phyloP scores from a whole-genome alignment of 129 eudicot species.

The Flaveria linearis region DNA sequence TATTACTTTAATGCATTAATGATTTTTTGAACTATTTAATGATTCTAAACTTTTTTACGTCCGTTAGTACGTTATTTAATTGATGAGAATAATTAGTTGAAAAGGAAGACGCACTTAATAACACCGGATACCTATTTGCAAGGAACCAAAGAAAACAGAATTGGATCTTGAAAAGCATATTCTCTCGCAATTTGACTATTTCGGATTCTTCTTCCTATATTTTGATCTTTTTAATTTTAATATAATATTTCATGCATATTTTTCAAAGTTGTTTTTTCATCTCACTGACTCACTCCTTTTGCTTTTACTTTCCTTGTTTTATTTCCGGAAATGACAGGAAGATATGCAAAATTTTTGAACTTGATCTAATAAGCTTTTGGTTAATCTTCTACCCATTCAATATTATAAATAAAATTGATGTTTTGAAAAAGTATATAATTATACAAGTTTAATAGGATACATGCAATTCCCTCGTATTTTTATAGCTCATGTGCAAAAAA shows the following conservation, averaged over 20 bases:
- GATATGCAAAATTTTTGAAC: background rate
- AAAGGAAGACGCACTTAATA: background rate
- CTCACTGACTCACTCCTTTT: background rate
- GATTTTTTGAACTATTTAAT: no score
- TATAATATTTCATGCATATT: background rate
- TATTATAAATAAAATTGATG: no score
- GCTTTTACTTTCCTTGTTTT: background rate
- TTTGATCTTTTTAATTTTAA: background rate
- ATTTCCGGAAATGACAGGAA: background rate
- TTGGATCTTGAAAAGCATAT: conserved; percentile 32
- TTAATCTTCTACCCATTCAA: no score
- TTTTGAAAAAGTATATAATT: no score
- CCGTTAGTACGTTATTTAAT: no score
- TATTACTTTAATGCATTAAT: no score
- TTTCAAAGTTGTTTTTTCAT: background rate
- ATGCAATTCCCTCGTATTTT: no score
- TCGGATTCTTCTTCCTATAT: conserved; percentile 5
- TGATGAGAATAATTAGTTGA: background rate
- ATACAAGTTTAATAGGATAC: no score
- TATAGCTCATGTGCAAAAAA: no score
- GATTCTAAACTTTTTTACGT: no score
- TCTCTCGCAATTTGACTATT: conserved; percentile 4
- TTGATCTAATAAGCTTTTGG: background rate
- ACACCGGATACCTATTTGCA: background rate
- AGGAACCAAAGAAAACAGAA: conserved; percentile 18